Base-by-base conservation (phyloP, 116 monocot species). In the Iris pallida region DNA sequence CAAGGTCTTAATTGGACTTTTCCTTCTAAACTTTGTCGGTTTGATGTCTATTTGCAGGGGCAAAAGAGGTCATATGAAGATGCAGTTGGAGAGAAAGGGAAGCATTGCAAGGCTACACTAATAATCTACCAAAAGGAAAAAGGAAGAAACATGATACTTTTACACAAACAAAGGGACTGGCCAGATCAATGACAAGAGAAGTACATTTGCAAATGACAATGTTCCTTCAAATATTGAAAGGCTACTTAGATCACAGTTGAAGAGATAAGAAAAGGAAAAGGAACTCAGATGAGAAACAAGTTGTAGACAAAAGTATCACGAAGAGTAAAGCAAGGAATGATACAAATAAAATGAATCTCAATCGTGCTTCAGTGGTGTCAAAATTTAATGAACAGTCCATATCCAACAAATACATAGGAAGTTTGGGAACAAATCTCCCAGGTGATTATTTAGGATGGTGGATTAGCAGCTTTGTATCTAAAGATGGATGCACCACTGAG, bases 1-100 rank as follows among this genome's bases (percentile, higher is more conserved):
- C 63, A 45, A 57, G 51, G 47, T 17, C 68, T 8, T 56, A 41
- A 8, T 53, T 59, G 14, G n/a, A 30, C 16, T 59, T 0, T n/a
- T n/a, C 30, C 16, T 7, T 56, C 47, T 11, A 40, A 7, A 46
- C n/a, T 59, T 6, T 66, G 15, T 65, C n/a, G 30, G 14, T 56
- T 54, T 75, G 15, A 56, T 45, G 42, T 53, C 30, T 52, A 63
- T 54, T 43, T 78, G 65, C 70, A 82, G 82, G 55, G 56, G 57
- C 63, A 73, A 41, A 78, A 74, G 59, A 48, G 72, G 59, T 19
- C 11, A 45, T 16, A 19, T 6, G 76, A 72, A 52, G 65, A 68
- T 53, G 65, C 16, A 52, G 17, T 17, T 62, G 64, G 46, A 59
- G 14, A 30, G 48, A 41, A 3, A 9, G 7, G 48, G 41, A 73